Conservation (phyloP, 495 filamentous ascomycete species). For the Elaphomyces granulatus region DNA sequence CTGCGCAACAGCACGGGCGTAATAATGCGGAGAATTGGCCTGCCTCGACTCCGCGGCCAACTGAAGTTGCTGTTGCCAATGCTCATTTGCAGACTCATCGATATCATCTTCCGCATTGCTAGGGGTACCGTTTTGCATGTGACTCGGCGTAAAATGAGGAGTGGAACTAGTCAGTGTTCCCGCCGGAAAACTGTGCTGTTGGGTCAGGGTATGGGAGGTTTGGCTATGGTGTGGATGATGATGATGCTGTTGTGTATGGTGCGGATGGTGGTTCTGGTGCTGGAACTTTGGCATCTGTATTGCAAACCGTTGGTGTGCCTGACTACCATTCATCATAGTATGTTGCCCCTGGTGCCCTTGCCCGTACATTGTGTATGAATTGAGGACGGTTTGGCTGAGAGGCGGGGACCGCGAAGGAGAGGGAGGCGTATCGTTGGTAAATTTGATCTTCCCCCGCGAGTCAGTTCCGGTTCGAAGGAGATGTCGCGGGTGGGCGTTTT, state of each 20-base stretch:
- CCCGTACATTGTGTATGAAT: constrained; percentile 64
- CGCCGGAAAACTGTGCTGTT: constrained; percentile 69
- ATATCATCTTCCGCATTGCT: constrained; percentile 40
- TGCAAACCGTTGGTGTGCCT: constrained; percentile 45
- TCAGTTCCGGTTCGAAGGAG: constrained; percentile 42
- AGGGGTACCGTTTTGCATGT: constrained; percentile 60
- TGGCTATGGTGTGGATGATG: constrained; percentile 64
- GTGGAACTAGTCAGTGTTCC: constrained; percentile 59
- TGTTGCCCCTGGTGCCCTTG: constrained; percentile 72
- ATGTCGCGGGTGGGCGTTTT: constrained; percentile 28
- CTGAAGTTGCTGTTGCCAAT: constrained; percentile 80
- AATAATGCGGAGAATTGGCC: constrained; percentile 47
- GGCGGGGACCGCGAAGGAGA: constrained; percentile 55
- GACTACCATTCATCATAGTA: constrained; percentile 56
- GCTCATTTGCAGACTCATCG: constrained; percentile 53
- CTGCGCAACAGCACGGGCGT: constrained; percentile 44
- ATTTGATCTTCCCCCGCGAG: constrained; percentile 32
- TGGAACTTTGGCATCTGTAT: constrained; percentile 60
- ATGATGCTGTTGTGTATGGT: constrained; percentile 62
- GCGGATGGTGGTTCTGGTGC: constrained; percentile 55
- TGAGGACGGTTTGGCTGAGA: constrained; percentile 49
- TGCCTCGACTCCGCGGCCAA: constrained; percentile 57
- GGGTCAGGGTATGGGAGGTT: constrained; percentile 44
- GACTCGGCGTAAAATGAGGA: constrained; percentile 58
- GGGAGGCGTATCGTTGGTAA: constrained; percentile 49